Conservation (phyloP, 768 basidiomycete species). For the Tulasnella sp. region DNA sequence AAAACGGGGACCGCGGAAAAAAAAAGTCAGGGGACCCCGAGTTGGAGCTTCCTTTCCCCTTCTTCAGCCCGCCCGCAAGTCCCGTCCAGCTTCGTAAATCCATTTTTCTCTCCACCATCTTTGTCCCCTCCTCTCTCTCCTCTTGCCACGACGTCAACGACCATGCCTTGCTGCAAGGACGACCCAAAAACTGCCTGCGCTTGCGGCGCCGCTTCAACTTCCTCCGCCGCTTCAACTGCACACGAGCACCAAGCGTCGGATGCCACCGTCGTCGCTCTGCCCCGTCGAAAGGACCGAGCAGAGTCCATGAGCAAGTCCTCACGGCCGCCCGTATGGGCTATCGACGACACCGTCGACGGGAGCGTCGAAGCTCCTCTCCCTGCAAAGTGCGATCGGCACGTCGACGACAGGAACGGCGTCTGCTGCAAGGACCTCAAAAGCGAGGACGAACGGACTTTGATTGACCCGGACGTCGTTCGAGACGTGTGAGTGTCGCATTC, state of each 20-base stretch:
- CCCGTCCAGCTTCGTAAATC: not conserved
- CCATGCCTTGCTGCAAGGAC: constrained; percentile 2
- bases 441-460: constrained; percentile 64
- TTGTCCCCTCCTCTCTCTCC: not conserved
- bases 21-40: not conserved
- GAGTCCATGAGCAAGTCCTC: not conserved
- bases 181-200: not conserved
- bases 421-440: constrained; percentile 85
- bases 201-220: not conserved
- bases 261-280: not conserved
- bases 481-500: constrained; percentile 51
- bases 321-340: constrained; percentile 13
- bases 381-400: constrained; percentile 15
- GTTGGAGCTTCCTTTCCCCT: not conserved
- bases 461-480: constrained; percentile 79
- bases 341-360: not conserved
- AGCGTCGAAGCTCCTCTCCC: constrained; percentile 12
- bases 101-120: not conserved
- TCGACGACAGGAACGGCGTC: constrained; percentile 34
- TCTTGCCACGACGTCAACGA: not conserved
- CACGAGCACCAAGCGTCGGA: not conserved
- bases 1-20: not conserved
- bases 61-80: not conserved
- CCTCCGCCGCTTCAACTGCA: not conserved
- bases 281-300: not conserved